Base-by-base conservation (phyloP, 1,284 basidiomycete genomes). In the Cryptococcus jaspeensis region DNA sequence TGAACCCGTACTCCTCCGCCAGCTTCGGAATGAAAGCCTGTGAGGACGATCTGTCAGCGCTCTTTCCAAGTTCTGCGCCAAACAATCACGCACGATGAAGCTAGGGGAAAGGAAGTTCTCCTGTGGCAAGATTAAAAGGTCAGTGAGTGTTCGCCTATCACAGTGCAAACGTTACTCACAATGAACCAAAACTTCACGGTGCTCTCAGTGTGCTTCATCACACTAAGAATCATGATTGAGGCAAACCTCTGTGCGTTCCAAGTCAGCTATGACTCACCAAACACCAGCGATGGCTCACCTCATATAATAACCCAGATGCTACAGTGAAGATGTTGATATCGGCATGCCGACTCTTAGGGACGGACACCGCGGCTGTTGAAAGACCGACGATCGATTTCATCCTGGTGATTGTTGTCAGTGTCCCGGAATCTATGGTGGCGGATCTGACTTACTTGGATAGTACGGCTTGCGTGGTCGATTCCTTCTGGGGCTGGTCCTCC, bases 141-240 rank as follows among this genome's bases (percentile, higher is more conserved):
- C 25, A 52, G 5, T 9, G 18, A 22, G 12, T 15, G 37, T 39
- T 42, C 3, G 36, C 44, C 5, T 41, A 23, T 9, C 28, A 50
- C 11, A 11, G 6, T 36, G 28, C 9, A 4, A 32, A 11, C 15
- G 22, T n/a, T 13, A 67, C 71, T 56, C 44, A 74, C 91, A 65
- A 99, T 98, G 78, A 99, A 98, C 95, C 95, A 99, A 78, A 99
- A 99, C 75, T 99, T 99, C 76, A 98, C 93, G 23, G 84, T 87
- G 67, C 87, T 89, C 36, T 92, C 85, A 3, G 95, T 99, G 72
- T 99, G 94, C 54, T 87, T 86, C 65, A 99, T 82, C 23, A 99
- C 96, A 66, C 90, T 94, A 39, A 98, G 82, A 59, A 97, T 91
- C 95, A 99, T 99, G 79, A 99, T 96, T 25, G 91, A 93, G 0